Evolutionary conservation across 352 stramenopile genomes (phyloP), one percentile per base, ranked within the genome.

Genomic region (Elongisporangium prolatum): DNA sequence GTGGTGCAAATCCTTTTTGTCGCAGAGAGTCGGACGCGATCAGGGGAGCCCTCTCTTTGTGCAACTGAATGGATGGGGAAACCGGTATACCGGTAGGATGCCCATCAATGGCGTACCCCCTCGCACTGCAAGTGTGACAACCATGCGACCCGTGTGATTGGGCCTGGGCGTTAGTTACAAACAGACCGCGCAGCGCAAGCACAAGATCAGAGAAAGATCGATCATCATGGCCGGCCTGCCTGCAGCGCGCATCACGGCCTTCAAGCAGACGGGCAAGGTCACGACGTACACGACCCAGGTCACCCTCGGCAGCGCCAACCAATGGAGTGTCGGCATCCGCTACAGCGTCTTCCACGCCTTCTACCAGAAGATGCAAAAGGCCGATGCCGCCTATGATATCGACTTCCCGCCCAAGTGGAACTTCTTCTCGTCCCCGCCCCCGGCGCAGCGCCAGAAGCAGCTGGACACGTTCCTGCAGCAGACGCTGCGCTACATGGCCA

Each of bases 341-440:
- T 91, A 90, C 68, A 85, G 72, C 64, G 72, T 71, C 8, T 89
- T 89, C 66, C 73, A 70, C 54, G 59, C 68, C 21, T 84, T 84
- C 56, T 89, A 91, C 69, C 56, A 38, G 56, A 69, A 73, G 10
- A 67, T 91, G 50, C 50, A 70, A 10, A 68, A 66, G 5, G 37
- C 80, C 9, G 80, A 88, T 52, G 69, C 68, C 47, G 56, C 72
- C 54, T 89, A 90, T 50, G 63, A 58, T 2, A 85, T 84, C 51
- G 60, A 77, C 3, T 90, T 91, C 59, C 82, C 82, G 0, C 73
- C 75, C 57, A 89, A 89, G 53, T 74, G 79, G 37, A 58, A 65
- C 20, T 59, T 88, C 24, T 90, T 88, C 70, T 88, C 73, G 63
- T 81, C 74, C 24, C 76, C 80, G 17, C 38, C 67, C 28, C 82